Conservation (phyloP, 2,329 filamentous ascomycete species). For the Cladosporium austrohemisphaericum region DNA sequence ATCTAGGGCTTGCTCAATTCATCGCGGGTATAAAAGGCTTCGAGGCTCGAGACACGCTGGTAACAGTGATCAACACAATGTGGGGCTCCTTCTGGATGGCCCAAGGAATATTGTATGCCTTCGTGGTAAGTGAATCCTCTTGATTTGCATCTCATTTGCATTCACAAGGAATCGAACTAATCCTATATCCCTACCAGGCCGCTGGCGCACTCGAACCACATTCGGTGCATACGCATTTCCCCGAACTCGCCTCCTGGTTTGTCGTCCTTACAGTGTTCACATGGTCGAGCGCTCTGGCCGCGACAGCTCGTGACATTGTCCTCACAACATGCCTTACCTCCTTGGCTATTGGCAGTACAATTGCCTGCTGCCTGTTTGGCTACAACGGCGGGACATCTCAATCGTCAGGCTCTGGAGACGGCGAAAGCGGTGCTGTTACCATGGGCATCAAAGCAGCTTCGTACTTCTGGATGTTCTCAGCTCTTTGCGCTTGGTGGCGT, state of each 20-base stretch:
- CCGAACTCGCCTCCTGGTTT: conserved; percentile 24
- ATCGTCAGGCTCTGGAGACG: conserved; percentile 19
- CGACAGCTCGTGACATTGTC: conserved; percentile 20
- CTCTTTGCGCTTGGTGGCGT: conserved; percentile 25
- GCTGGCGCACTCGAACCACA: conserved; percentile 16
- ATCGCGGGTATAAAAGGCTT: conserved; percentile 27
- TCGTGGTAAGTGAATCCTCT: conserved; percentile 4
- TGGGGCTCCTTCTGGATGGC: conserved; percentile 27
- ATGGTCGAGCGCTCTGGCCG: conserved; percentile 20
- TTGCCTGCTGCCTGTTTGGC: conserved; percentile 23
- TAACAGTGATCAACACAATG: conserved; percentile 24
- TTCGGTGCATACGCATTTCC: conserved; percentile 21
- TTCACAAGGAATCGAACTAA: not conserved
- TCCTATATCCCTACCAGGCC: not conserved
- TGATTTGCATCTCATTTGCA: not conserved
- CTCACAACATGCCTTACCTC: conserved; percentile 19
- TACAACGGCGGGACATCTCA: conserved; percentile 18
- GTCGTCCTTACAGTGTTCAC: conserved; percentile 22
- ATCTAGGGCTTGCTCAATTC: conserved; percentile 27
- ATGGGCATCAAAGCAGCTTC: conserved; percentile 23
- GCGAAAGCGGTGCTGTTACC: conserved; percentile 17
- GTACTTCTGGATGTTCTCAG: conserved; percentile 25
- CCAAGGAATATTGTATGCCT: conserved; percentile 20
- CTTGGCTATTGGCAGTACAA: conserved; percentile 22
- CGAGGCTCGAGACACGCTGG: conserved; percentile 23